Evolutionary conservation across 345 rosid genomes (phyloP).

Genomic region (Kernera saxatilis): DNA sequence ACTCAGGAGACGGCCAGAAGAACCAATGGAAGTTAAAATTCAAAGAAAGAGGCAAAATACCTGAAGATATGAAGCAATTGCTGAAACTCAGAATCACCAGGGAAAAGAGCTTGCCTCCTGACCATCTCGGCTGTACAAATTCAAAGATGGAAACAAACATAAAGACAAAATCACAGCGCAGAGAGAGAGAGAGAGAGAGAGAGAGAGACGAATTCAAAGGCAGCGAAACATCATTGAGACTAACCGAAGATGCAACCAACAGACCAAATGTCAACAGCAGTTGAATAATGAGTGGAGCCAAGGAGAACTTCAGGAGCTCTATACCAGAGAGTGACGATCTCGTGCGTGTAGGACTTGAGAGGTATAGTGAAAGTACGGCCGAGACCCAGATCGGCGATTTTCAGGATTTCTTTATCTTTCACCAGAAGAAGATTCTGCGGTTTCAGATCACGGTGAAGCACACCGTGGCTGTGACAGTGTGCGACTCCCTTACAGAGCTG

Average conservation of each 20-base stretch:
- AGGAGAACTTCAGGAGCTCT: conserved; percentile 92
- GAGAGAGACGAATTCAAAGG: background rate
- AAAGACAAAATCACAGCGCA: background rate
- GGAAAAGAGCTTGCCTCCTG: conserved; percentile 86
- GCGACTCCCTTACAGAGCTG: conserved; percentile 96
- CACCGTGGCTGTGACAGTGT: conserved; percentile 94
- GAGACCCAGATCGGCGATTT: conserved; percentile 88
- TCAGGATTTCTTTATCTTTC: conserved; percentile 72
- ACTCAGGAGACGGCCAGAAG: background rate
- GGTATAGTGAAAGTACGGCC: conserved; percentile 94
- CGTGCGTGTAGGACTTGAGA: conserved; percentile 84
- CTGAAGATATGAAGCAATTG: conserved; percentile 93
- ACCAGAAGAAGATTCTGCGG: conserved; percentile 88
- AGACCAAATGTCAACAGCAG: conserved; percentile 94
- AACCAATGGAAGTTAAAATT: background rate
- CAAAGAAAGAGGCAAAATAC: conserved; percentile 25
- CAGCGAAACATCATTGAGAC: background rate
- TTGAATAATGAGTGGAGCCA: conserved; percentile 79
- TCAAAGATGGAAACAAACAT: background rate
- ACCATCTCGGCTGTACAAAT: conserved; percentile 53
- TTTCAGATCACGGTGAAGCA: conserved; percentile 88
- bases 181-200: background rate
- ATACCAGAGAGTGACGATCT: conserved; percentile 96
- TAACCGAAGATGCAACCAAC: conserved; percentile 92
- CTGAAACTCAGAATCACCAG: conserved; percentile 92